phyloP scores from a whole-genome alignment of 2,329 filamentous ascomycete species.

The Fusarium buharicum region DNA sequence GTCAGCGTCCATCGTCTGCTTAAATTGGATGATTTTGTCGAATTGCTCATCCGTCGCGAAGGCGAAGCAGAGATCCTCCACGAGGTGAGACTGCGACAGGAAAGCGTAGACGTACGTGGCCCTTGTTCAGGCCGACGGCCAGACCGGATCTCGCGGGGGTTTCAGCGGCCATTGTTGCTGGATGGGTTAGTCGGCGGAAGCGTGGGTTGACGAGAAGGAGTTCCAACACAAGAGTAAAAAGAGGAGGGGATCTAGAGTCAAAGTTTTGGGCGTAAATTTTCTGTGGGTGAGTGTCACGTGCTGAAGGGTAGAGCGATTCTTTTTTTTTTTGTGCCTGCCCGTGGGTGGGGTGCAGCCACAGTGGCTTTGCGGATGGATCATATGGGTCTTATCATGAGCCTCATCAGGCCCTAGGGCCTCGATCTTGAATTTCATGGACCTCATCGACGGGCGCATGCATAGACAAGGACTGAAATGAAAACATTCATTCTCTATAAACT shows the following conservation, averaged over 20 bases:
- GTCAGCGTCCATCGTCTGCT: slow-evolving; percentile 73
- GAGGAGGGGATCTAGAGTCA: slow-evolving; percentile 23
- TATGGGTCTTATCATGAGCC: slow-evolving; percentile 3
- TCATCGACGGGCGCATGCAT: no score
- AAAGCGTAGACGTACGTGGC: slow-evolving; percentile 69
- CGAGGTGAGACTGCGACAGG: slow-evolving; percentile 72
- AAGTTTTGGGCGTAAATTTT: slow-evolving; percentile 40
- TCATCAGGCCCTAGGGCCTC: not conserved
- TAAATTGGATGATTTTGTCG: slow-evolving; percentile 1
- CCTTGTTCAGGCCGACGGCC: slow-evolving; percentile 70
- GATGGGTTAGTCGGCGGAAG: slow-evolving; percentile 48
- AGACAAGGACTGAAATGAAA: no score
- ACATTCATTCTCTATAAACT: no score
- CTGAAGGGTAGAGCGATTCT: slow-evolving; percentile 39
- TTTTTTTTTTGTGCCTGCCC: slow-evolving; percentile 18
- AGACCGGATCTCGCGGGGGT: slow-evolving; percentile 67
- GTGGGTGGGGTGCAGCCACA: not conserved
- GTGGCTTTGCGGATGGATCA: not conserved
- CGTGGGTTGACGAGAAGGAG: slow-evolving; percentile 45
- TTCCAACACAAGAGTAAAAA: slow-evolving; percentile 12
- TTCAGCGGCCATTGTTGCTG: slow-evolving; percentile 68
- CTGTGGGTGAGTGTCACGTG: slow-evolving; percentile 48
- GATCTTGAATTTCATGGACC: no score
- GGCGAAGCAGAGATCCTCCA: slow-evolving; percentile 74
- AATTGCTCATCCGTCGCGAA: slow-evolving; percentile 43